These are phyloP conservation scores for Brettanomyces bruxellensis DNA, from an alignment of 805 yeast species.

Conservation along the genomic window DNA sequence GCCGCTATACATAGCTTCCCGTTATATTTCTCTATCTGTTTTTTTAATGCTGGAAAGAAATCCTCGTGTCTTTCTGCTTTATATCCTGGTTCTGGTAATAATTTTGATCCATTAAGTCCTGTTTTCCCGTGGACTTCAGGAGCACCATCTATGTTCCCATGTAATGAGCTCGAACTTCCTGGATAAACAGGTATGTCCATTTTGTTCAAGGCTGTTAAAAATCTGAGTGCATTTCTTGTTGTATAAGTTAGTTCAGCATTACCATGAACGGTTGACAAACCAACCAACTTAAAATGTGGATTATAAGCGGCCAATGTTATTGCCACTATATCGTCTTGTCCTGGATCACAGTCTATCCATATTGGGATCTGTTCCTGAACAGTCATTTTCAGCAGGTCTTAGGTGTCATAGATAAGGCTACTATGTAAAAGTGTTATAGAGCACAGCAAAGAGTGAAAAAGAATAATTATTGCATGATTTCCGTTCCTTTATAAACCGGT, in stretches of 20 bases:
- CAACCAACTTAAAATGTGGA: slow-evolving; percentile 50
- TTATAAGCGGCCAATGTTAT: slow-evolving; percentile 52
- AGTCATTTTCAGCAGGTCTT: background rate
- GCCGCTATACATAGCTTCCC: slow-evolving; percentile 55
- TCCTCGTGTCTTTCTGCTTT: slow-evolving; percentile 4
- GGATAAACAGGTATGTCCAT: slow-evolving; percentile 54
- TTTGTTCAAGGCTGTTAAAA: slow-evolving; percentile 50
- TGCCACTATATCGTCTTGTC: slow-evolving; percentile 83
- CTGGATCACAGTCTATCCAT: slow-evolving; percentile 92
- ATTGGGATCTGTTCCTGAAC: slow-evolving; percentile 38
- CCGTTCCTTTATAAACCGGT: no score
- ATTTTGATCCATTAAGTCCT: slow-evolving; percentile 69
- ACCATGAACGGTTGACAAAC: slow-evolving; percentile 72
- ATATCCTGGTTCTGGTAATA: slow-evolving; percentile 34
- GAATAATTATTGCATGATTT: no score
- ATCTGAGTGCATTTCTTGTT: slow-evolving; percentile 57
- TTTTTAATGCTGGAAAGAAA: slow-evolving; percentile 18
- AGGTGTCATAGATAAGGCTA: no score
- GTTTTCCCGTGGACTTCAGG: slow-evolving; percentile 62
- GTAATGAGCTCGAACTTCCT: slow-evolving; percentile 55
- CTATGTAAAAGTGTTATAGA: no score
- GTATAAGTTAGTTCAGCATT: slow-evolving; percentile 58
- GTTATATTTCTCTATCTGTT: slow-evolving; percentile 22
- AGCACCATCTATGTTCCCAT: slow-evolving; percentile 41
- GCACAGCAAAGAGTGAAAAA: no score